Evolutionary conservation across 352 stramenopile species (phyloP), one percentile per base, ranked within the genome.

Genomic region (Phytopythium montanum): DNA sequence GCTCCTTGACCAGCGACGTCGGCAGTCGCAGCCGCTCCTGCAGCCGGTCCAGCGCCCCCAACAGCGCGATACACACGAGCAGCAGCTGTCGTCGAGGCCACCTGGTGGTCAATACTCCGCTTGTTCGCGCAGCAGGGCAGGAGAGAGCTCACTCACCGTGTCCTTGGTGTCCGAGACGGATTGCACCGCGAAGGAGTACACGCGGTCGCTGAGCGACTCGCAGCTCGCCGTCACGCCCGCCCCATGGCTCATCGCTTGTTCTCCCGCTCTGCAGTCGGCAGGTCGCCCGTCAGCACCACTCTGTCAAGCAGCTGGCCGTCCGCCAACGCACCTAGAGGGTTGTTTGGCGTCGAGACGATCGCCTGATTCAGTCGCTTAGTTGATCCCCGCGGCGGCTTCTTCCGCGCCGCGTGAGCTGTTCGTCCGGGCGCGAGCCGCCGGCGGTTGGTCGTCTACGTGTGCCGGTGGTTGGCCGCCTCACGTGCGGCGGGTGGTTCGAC

Each of bases 161-260:
- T 89, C 79, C 65, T 90, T 90, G 8, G 80, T 90, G 31, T 92
- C 83, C 50, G 77, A 67, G 16, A 90, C 58, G 8, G 82, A 88
- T 25, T 66, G 75, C 66, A 89, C 41, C 18, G 80, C 75, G 53
- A 89, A 75, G 36, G 78, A 90, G 52, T 62, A 90, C 29, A 79
- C 78, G 28, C 76, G 69, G 19, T 69, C 59, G 13, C 68, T 58
- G 14, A 81, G 56, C n/a, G 77, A 66, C 44, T 60, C 68, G 25
- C 77, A 54, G 58, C 61, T 65, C 41, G 48, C 54, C 44, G 76
- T 46, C 29, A 62, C 59, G 66, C 63, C 18, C 42, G 65, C 53
- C 28, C 48, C 61, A 65, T 53, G 58, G 5, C 41, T 48, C 59
- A 73, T 75, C 59, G 77, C 81, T 33, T 59, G 73, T 28, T n/a